Conservation (phyloP, 2,329 filamentous ascomycete species). For the Cordyceps fumosorosea region DNA sequence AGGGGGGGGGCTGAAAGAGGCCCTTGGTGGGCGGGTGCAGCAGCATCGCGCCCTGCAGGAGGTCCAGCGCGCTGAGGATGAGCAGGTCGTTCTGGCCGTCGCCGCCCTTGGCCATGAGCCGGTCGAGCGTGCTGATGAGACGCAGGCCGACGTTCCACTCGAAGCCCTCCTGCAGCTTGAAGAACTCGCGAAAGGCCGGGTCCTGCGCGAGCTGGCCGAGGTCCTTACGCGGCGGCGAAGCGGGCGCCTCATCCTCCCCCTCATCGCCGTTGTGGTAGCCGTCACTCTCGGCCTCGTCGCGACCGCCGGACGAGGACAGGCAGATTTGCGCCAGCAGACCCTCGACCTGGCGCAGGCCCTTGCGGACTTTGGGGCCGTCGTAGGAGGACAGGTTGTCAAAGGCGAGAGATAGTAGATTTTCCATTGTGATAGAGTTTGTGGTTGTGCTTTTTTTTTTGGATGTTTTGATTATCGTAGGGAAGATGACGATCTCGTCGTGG, state of each 20-base stretch:
- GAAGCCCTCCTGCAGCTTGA: constrained; percentile 92
- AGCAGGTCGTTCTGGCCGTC: constrained; percentile 81
- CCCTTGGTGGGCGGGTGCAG: constrained; percentile 85
- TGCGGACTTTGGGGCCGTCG: constrained; percentile 82
- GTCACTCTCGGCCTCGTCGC: constrained; percentile 6
- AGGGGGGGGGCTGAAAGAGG: constrained; percentile 58
- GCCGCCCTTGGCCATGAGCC: constrained; percentile 74
- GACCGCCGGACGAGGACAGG: constrained; percentile 46
- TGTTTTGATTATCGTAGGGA: not conserved
- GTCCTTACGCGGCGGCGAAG: constrained; percentile 45
- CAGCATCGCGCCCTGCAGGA: constrained; percentile 81
- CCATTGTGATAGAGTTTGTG: constrained; percentile 53
- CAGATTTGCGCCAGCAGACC: constrained; percentile 92
- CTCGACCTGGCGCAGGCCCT: constrained; percentile 90
- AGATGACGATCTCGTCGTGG: not conserved
- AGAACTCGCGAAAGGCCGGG: constrained; percentile 90
- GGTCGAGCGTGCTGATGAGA: constrained; percentile 77
- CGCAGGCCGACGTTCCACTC: constrained; percentile 94
- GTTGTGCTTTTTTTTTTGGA: not conserved
- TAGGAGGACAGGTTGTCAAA: constrained; percentile 96
- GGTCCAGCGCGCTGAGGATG: constrained; percentile 79
- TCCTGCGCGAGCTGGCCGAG: constrained; percentile 69
- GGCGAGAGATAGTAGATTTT: constrained; percentile 81
- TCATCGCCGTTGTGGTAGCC: constrained; percentile 14
- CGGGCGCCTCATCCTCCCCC: constrained; percentile 17